Conservation (phyloP, 2,329 filamentous ascomycete species). For the Neopestalotiopsis rosae region DNA sequence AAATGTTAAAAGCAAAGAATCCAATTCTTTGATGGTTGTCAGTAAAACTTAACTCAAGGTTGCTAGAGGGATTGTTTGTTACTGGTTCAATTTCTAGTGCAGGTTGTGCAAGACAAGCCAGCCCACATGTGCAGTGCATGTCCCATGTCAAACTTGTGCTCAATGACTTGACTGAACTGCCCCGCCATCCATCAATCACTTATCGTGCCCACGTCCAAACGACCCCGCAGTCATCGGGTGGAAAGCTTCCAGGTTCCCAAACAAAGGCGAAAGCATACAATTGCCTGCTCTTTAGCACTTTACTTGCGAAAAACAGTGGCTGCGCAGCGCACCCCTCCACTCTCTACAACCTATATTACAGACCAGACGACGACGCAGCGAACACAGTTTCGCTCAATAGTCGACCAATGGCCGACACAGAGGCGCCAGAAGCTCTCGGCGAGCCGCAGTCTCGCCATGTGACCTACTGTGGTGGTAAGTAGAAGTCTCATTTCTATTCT, state of each 20-base stretch:
- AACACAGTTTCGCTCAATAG: not conserved
- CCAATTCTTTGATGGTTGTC: too few species aligned
- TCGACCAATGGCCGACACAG: conserved; percentile 58
- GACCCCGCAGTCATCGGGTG: conserved; percentile 5
- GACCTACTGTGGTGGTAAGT: conserved; percentile 64
- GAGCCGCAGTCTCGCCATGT: conserved; percentile 59
- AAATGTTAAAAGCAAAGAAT: too few species aligned
- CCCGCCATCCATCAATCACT: conserved; percentile 5
- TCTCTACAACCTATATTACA: not conserved
- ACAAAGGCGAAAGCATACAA: not conserved
- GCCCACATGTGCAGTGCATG: not conserved
- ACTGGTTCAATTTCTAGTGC: too few species aligned
- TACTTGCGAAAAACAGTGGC: not conserved
- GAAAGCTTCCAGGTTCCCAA: conserved; percentile 4
- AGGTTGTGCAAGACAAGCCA: not conserved
- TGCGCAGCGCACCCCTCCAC: not conserved
- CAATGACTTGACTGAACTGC: not conserved
- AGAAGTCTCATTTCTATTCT: not conserved
- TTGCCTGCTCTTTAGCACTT: not conserved
- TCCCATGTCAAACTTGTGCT: not conserved
- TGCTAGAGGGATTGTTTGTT: too few species aligned
- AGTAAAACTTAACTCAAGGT: too few species aligned
- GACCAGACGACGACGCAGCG: conserved; percentile 9
- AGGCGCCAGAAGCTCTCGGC: conserved; percentile 48
- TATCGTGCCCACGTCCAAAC: not conserved